Base-by-base conservation (phyloP, 192 early-diverging fungal species). In the Geosiphon pyriformis region DNA sequence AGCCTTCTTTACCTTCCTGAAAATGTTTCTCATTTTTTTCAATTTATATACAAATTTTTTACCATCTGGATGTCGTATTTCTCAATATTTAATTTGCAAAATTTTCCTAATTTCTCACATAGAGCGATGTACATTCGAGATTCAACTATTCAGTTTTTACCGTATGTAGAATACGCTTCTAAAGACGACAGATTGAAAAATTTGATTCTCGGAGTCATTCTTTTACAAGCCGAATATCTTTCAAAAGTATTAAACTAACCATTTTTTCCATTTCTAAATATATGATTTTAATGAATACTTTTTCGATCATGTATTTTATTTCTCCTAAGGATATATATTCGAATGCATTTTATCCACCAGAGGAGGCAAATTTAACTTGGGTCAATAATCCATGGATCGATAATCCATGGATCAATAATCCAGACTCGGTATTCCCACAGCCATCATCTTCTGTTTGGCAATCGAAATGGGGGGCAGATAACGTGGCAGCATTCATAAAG, bases 111-210 rank as follows among this genome's bases (percentile, higher is more conserved):
- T 42, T 59, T 42, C n/a, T n/a, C n/a, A 4, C 8, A 22, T 37
- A 59, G 58, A 42, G 87, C 87, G 18, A 87, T 88, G 80, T 90
- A 86, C 87, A 76, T 89, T 4, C 80, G 88, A 32, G 88, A 90
- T 70, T 85, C 83, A 26, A 76, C 87, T 23, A 59, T 35, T 59
- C 58, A 59, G 37, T 2, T 59, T 7, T 35, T 59, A 20, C 32
- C 58, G 11, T 59, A 59, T 42, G 23, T 37, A 2, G 32, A 30
- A 20, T 59, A 23, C 10, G 23, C 58, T 2, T 35, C 32, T 12
- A 3, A 26, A 23, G 58, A 59, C 15, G n/a, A 32, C 4, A 35
- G 37, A 35, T 25, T 59, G 18, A 42, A 37, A 42, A 8, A 59
- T n/a, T 22, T 59, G 17, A 59, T 59, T 11, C 32, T 59, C 3